phyloP scores from a whole-genome alignment of 371 early-diverging fungal genomes.

The Mucor circinelloides region DNA sequence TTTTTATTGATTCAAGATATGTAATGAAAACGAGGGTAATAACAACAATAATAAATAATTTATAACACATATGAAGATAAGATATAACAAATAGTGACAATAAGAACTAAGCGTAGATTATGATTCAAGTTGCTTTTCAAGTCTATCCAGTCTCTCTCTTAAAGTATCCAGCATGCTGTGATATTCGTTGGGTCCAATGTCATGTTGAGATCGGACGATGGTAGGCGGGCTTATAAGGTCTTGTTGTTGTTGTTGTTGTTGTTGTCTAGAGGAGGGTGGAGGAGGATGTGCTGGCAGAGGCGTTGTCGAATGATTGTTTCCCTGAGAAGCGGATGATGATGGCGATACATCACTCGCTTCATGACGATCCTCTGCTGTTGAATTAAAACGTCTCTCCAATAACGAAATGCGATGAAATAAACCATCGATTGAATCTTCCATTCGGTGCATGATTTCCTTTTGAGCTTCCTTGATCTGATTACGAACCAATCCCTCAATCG shows the following conservation, averaged over 20 bases:
- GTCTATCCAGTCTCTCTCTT: constrained; percentile 28
- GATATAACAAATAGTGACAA: background rate
- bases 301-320: background rate
- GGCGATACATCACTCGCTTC: background rate
- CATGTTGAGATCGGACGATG: constrained; percentile 36
- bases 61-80: background rate
- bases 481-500: constrained; percentile 77
- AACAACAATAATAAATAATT: background rate
- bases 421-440: constrained; percentile 28
- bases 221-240: constrained; percentile 16
- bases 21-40: background rate
- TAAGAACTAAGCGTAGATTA: background rate
- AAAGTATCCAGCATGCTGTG: constrained; percentile 23
- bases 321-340: background rate
- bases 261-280: background rate
- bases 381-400: constrained; percentile 8
- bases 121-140: constrained; percentile 30
- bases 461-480: constrained; percentile 78
- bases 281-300: background rate
- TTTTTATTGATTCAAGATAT: background rate
- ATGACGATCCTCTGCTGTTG: background rate
- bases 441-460: constrained; percentile 49
- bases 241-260: background rate
- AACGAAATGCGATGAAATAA: constrained; percentile 2
- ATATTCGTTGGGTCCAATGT: constrained; percentile 33